A percentile compares a stretch with the other conserved stretches of the same genome.
Conservation (phyloP, 2,329 filamentous ascomycete species). For the Ophiostoma fasciatum region DNA sequence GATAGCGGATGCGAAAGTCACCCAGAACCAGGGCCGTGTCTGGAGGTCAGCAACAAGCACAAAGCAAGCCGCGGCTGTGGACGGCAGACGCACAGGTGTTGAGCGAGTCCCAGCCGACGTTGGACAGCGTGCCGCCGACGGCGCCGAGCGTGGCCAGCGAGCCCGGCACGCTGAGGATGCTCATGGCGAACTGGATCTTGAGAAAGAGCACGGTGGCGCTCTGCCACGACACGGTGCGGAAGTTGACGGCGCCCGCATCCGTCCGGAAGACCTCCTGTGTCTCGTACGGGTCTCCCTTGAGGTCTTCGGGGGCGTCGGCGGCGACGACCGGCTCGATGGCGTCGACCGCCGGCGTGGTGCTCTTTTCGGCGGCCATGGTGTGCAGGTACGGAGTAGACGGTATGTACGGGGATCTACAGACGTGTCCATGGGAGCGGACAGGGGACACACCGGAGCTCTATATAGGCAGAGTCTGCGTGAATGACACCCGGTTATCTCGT, state of each 20-base stretch:
- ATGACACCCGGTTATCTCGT: too few relatives aligned
- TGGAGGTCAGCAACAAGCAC: neutral
- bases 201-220: constrained; percentile 32
- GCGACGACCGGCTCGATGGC: neutral
- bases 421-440: neutral
- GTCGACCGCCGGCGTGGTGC: neutral
- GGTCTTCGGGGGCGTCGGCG: neutral
- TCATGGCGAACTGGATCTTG: constrained; percentile 21
- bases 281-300: neutral
- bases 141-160: constrained; percentile 66
- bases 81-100: constrained; percentile 7
- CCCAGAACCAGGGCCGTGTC: constrained; percentile 25
- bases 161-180: constrained; percentile 12
- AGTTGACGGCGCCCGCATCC: constrained; percentile 23
- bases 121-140: constrained; percentile 72
- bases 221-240: constrained; percentile 33
- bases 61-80: too few relatives aligned
- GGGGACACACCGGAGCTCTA: neutral
- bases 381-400: neutral
- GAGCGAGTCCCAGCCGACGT: constrained; percentile 34
- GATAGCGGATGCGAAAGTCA: constrained; percentile 23
- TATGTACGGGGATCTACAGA: too few relatives aligned
- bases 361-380: neutral
- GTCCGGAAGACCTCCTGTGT: constrained; percentile 28
- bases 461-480: too few relatives aligned